Base-by-base conservation (phyloP, 331 rosid species). In the Phaseolus coccineus region DNA sequence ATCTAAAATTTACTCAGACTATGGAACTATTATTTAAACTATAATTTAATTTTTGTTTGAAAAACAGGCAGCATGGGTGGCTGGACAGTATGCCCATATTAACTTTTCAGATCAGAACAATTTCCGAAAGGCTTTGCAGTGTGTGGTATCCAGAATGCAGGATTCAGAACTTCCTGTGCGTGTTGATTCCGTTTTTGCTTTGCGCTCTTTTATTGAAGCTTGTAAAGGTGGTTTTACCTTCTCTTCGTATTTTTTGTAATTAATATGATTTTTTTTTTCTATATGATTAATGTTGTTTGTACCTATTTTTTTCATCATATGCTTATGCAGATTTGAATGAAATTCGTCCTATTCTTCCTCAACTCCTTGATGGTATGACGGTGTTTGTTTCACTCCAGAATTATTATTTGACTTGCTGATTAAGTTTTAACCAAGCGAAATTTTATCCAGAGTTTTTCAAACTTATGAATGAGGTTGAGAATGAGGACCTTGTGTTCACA, bases 121-220 rank as follows among this genome's bases (percentile, higher is more conserved):
- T 83, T 95, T 95, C 77, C 93, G 82, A 19, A 90, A 83, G 70
- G 98, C 99, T 44, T 82, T 95, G 85, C 97, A 90, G 51, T 93
- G 98, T 85, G 99, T 95, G 63, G 93, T 93, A 8, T 79, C 89
- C 51, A 96, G 98, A 85, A 91, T 95, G 97, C 90, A 87, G 55
- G 99, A 95, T 85, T 72, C 93, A 15, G 99, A 93, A 83, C 98
- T 95, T 76, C 98, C 98, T 46, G 99, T 95, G 77, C 99, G 99
- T 24, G 90, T 95, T 74, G 99, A 95, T 90, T 95, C 99, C 44
- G 98, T 95, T 62, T 95, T 93, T 87, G 94, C 98, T 61, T 83
- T 95, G 84, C 94, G 99, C 61, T 91, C 98, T 65, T 95, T 93
- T 42, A 90, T 93, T 81, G 99, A 95, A 86, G 97, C 98, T 84